A percentile compares a stretch with the other conserved stretches of the same genome.
These are phyloP conservation scores for Rosa rugosa DNA, from an alignment of 306 rosid species.

Conservation along the genomic window DNA sequence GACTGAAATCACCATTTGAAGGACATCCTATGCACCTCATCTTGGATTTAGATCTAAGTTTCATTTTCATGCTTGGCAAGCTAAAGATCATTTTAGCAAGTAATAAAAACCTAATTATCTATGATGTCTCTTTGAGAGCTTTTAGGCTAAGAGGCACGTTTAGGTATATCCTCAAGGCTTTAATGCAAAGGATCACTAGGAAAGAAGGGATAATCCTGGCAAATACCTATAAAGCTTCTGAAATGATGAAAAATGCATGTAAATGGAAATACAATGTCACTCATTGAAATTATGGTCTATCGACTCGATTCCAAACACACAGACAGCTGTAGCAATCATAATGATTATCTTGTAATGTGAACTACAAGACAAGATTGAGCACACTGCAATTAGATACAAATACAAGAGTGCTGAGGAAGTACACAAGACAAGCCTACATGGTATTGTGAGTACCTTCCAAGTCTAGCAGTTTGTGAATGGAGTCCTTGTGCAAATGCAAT, in stretches of 20 bases:
- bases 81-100: not conserved
- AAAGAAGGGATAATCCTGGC: not conserved
- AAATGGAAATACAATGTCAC: not conserved
- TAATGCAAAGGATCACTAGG: not conserved
- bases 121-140: not conserved
- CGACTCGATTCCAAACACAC: not conserved
- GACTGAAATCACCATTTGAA: not conserved
- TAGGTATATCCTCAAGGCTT: not conserved
- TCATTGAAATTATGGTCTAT: too few relatives aligned
- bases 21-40: not conserved
- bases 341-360: not conserved
- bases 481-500: constrained; percentile 49
- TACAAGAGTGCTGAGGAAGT: too few relatives aligned
- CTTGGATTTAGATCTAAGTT: too few relatives aligned
- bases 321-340: not conserved
- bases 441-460: constrained; percentile 61
- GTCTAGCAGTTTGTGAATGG: constrained; percentile 54
- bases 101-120: not conserved
- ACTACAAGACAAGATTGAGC: not conserved
- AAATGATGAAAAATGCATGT: not conserved
- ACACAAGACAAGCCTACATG: not conserved
- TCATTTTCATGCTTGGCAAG: not conserved
- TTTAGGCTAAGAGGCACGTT: not conserved
- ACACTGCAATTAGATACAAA: not conserved
- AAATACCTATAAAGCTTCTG: not conserved